These are phyloP conservation scores for Diutina siamensis DNA, from an alignment of 1,139 yeast species.

Conservation along the genomic window DNA sequence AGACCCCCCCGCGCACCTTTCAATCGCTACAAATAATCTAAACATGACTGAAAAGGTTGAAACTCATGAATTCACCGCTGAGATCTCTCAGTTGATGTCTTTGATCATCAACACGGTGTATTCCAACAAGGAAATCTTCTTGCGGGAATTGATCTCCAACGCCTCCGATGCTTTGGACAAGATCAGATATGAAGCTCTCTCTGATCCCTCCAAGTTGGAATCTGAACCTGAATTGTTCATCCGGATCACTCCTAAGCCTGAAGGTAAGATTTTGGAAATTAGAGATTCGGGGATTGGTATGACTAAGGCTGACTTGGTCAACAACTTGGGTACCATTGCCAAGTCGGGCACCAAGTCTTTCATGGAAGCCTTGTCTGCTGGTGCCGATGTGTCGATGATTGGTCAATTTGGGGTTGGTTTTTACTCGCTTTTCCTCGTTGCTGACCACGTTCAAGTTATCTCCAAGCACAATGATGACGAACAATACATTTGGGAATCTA, in stretches of 20 bases:
- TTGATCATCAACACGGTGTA: constrained; percentile 99
- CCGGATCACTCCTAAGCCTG: constrained; percentile 95
- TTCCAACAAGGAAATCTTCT: constrained; percentile 97
- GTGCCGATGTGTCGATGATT: constrained; percentile 99
- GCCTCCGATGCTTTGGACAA: constrained; percentile 96
- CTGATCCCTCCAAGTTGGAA: constrained; percentile 87
- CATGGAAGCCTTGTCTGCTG: constrained; percentile 98
- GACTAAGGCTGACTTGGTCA: constrained; percentile 98
- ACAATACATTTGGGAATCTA: constrained; percentile 99
- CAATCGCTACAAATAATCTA: too few species aligned
- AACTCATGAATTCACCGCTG: constrained; percentile 98
- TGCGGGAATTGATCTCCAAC: constrained; percentile 97
- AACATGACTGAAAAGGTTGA: constrained; percentile 35
- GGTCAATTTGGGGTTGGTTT: constrained; percentile 99
- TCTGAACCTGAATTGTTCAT: constrained; percentile 94
- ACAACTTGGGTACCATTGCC: constrained; percentile 99
- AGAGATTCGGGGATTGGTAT: constrained; percentile 99
- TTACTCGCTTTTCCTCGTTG: constrained; percentile 98
- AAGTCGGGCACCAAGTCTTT: constrained; percentile 99
- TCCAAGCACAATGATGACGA: constrained; percentile 98
- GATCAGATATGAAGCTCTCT: constrained; percentile 92
- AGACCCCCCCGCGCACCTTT: neutral
- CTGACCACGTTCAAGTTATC: constrained; percentile 97
- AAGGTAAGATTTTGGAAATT: constrained; percentile 85
- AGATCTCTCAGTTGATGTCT: constrained; percentile 99